These are phyloP conservation scores for Rhodosporidiobolus sp. DNA, from an alignment of 768 basidiomycete species.

Conservation along the genomic window DNA sequence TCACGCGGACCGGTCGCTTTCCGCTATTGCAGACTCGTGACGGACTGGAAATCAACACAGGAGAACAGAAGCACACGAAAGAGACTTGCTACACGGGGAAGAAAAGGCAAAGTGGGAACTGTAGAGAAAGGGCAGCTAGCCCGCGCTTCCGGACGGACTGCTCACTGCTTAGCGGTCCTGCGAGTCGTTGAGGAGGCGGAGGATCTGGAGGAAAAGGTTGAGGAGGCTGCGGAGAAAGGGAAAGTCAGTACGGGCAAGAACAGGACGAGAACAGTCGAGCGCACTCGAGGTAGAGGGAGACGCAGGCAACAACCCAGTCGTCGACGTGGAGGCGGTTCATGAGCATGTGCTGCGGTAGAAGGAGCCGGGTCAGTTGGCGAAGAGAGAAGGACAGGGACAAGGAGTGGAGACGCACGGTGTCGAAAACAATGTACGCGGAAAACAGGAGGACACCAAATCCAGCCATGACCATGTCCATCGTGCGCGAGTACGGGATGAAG, in stretches of 20 bases:
- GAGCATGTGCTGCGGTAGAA: slow-evolving; percentile 78
- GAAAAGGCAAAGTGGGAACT: too few species aligned
- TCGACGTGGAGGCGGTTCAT: slow-evolving; percentile 84
- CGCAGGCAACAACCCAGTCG: slow-evolving; percentile 85
- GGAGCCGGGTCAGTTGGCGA: slow-evolving; percentile 45
- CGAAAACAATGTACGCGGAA: slow-evolving; percentile 26
- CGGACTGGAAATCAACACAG: too few species aligned
- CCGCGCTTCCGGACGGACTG: neutral
- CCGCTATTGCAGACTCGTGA: too few species aligned
- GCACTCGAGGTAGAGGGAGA: slow-evolving; percentile 91
- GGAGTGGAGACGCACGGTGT: slow-evolving; percentile 4
- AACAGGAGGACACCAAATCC: slow-evolving; percentile 35
- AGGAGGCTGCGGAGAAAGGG: slow-evolving; percentile 60
- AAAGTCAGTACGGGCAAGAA: neutral
- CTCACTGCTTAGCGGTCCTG: slow-evolving; percentile 24
- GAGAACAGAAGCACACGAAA: too few species aligned
- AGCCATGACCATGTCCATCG: slow-evolving; percentile 64
- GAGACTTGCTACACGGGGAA: too few species aligned
- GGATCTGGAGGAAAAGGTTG: slow-evolving; percentile 83
- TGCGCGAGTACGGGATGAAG: slow-evolving; percentile 79
- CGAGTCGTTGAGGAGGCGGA: slow-evolving; percentile 67
- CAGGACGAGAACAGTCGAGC: slow-evolving; percentile 46
- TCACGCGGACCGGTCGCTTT: too few species aligned
- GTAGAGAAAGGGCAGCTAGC: too few species aligned
- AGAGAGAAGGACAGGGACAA: neutral